A percentile compares a stretch with the other conserved stretches of the same genome.
Evolutionary conservation across 192 early-diverging fungal genomes (phyloP).

Genomic region (Coemansia sp.): DNA sequence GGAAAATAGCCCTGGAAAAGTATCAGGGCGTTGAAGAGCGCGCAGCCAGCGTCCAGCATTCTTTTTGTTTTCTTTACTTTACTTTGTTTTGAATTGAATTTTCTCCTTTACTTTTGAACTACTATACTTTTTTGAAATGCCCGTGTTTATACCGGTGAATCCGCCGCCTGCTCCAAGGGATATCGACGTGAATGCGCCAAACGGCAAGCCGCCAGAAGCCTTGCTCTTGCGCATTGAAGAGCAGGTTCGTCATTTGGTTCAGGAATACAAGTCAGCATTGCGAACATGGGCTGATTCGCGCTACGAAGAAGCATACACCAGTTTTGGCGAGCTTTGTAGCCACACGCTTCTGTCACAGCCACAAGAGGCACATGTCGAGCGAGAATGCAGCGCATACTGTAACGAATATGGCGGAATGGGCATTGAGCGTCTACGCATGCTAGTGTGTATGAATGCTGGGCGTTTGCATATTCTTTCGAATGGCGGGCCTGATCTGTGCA

Average conservation of each 20-base stretch:
- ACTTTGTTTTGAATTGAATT: too few species aligned
- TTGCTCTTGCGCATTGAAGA: slow-evolving; percentile 28
- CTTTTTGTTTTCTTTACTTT: too few species aligned
- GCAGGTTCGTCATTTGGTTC: slow-evolving; percentile 23
- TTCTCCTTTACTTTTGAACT: too few species aligned
- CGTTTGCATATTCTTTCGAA: slow-evolving; percentile 3
- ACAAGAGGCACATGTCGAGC: slow-evolving; percentile 27
- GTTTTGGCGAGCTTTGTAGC: slow-evolving; percentile 15
- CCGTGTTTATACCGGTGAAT: slow-evolving; percentile 31
- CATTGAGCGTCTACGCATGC: slow-evolving; percentile 27
- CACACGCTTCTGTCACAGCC: slow-evolving; percentile 9
- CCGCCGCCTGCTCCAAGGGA: slow-evolving; percentile 8
- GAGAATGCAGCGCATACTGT: slow-evolving; percentile 42
- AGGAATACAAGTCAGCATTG: slow-evolving; percentile 29
- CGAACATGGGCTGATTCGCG: slow-evolving; percentile 22
- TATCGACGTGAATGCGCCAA: neutral
- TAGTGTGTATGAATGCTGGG: slow-evolving; percentile 26
- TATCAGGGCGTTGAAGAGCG: too few species aligned
- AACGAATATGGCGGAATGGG: slow-evolving; percentile 38
- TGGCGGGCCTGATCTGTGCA: neutral
- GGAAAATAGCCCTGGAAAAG: too few species aligned
- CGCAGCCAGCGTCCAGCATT: too few species aligned
- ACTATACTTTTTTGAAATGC: slow-evolving; percentile 10
- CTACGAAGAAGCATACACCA: slow-evolving; percentile 9
- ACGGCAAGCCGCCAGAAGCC: neutral